Percentiles rank a stretch among this genome's conserved stretches.
These are phyloP conservation scores for Nicotiana sylvestris DNA, from an alignment of 257 asterid genomes.

Conservation along the genomic window DNA sequence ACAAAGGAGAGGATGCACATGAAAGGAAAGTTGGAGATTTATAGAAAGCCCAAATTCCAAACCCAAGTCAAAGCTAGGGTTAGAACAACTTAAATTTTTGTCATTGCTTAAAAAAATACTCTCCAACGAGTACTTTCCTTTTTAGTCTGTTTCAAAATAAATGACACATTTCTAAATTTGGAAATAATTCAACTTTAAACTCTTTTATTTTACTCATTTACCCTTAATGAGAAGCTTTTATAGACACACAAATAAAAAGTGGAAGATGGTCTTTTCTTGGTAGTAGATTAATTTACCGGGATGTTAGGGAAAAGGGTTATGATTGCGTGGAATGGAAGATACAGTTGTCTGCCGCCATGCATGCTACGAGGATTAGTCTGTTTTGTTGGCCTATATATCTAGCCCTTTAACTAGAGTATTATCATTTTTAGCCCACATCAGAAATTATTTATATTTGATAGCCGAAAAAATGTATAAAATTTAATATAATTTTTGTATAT, in stretches of 20 bases:
- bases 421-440: too few species aligned
- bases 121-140: too few species aligned
- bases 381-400: slow-evolving; percentile 3
- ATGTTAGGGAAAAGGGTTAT: slow-evolving; percentile 20
- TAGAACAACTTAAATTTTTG: slow-evolving; percentile 20
- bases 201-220: too few species aligned
- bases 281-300: slow-evolving; percentile 9
- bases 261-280: slow-evolving; percentile 19
- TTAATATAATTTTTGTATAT: too few species aligned
- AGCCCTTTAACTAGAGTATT: background rate
- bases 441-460: too few species aligned
- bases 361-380: slow-evolving; percentile 41
- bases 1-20: slow-evolving; percentile 16
- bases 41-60: slow-evolving; percentile 33
- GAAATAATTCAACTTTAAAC: too few species aligned
- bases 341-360: slow-evolving; percentile 64
- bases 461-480: too few species aligned
- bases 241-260: background rate
- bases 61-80: slow-evolving; percentile 57
- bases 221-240: too few species aligned
- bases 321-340: slow-evolving; percentile 29
- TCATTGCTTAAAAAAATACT: slow-evolving; percentile 2
- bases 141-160: too few species aligned
- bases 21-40: slow-evolving; percentile 15
- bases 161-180: too few species aligned